Evolutionary conservation across 2,329 filamentous ascomycete species (phyloP).

Genomic region (Calonectria hawksworthii): DNA sequence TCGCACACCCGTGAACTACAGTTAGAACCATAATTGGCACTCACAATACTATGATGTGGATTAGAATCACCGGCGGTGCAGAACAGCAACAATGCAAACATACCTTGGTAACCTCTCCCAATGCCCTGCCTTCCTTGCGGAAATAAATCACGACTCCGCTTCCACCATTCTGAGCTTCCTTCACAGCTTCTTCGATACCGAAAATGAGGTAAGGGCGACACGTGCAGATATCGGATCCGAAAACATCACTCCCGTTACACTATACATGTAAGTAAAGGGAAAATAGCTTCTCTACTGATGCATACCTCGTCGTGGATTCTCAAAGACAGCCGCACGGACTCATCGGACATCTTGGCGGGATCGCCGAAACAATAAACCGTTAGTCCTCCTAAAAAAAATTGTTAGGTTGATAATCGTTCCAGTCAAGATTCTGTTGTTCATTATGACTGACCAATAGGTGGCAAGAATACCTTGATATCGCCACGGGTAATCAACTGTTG

Average conservation of each 20-base stretch:
- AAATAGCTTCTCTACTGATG: neutral
- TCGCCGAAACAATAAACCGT: constrained; percentile 99
- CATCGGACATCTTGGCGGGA: constrained; percentile 92
- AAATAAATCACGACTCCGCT: constrained; percentile 98
- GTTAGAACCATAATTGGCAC: constrained; percentile 18
- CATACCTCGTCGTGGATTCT: constrained; percentile 80
- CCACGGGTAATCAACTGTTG: constrained; percentile 85
- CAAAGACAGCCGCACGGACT: constrained; percentile 83
- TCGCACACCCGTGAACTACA: constrained; percentile 3
- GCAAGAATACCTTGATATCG: constrained; percentile 95
- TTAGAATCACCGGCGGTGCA: constrained; percentile 31
- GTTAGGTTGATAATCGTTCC: constrained; percentile 20
- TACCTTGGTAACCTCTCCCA: constrained; percentile 97
- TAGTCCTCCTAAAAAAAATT: constrained; percentile 73
- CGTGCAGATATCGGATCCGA: constrained; percentile 97
- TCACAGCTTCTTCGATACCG: constrained; percentile 97
- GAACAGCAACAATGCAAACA: constrained; percentile 48
- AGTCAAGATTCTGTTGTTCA: no score
- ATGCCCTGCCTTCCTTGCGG: constrained; percentile 93
- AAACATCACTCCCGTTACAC: constrained; percentile 98
- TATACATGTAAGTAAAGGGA: constrained; percentile 45
- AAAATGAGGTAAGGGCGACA: constrained; percentile 97
- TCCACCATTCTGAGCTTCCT: constrained; percentile 94
- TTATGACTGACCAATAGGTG: constrained; percentile 79
- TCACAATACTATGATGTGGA: constrained; percentile 38